phyloP scores from a whole-genome alignment of 192 early-diverging fungal species.

The Coemansia aciculifera region DNA sequence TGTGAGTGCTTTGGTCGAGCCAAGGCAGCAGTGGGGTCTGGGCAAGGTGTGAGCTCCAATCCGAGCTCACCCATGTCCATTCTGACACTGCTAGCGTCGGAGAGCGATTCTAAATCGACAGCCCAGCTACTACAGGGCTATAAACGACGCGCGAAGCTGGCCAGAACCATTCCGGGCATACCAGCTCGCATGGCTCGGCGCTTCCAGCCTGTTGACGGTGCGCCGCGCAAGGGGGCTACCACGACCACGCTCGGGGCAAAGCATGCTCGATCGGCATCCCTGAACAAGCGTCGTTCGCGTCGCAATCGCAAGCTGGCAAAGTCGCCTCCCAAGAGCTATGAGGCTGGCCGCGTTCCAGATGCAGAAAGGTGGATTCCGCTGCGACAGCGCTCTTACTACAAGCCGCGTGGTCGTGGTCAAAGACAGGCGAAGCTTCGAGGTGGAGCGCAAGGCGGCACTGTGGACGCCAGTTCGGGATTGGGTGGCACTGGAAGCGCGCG shows the following conservation, averaged over 20 bases:
- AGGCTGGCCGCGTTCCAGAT: conserved; percentile 30
- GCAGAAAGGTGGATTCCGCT: conserved; percentile 53
- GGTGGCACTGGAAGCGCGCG: conserved; percentile 53
- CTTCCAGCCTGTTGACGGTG: conserved; percentile 21
- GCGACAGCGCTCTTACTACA: conserved; percentile 53
- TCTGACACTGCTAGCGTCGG: conserved; percentile 19
- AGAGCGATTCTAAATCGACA: not conserved
- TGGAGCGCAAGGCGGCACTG: conserved; percentile 45
- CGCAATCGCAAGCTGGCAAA: conserved; percentile 34
- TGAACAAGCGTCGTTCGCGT: conserved; percentile 21
- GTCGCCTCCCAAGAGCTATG: conserved; percentile 42
- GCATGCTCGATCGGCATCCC: not conserved
- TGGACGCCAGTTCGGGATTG: conserved; percentile 39
- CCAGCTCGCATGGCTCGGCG: conserved; percentile 26
- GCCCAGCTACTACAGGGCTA: conserved; percentile 33
- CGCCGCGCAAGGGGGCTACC: not conserved
- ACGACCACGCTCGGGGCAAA: not conserved
- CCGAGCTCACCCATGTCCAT: conserved; percentile 15
- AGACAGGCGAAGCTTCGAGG: conserved; percentile 30
- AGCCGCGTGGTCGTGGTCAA: conserved; percentile 30
- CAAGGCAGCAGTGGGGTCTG: not conserved
- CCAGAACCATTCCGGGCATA: conserved; percentile 25
- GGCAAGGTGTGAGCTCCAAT: not conserved
- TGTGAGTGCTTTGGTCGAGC: conserved; percentile 21
- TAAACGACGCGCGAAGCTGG: conserved; percentile 11